Percentiles rank a stretch among this genome's conserved stretches.
These are phyloP conservation scores for Psidium guajava DNA, from an alignment of 345 rosid species.

Conservation along the genomic window DNA sequence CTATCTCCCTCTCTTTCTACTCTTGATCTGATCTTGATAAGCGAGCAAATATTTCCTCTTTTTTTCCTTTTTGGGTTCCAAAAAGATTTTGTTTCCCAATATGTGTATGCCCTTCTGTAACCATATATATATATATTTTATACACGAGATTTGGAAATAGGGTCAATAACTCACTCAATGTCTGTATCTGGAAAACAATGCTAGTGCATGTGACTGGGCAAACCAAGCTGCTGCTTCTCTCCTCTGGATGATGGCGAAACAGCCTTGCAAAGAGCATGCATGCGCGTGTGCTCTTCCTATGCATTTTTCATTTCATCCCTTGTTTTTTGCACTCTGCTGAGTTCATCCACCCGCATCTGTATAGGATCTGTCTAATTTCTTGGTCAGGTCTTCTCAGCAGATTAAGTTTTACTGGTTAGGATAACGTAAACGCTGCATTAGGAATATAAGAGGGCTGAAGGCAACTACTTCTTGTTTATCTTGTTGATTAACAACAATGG, in stretches of 20 bases:
- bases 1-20: constrained; percentile 1
- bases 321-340: not conserved
- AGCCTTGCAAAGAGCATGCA: not conserved
- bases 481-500: not conserved
- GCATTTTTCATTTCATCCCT: not conserved
- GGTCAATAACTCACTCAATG: constrained; percentile 18
- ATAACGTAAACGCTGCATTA: not conserved
- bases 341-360: not conserved
- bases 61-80: not conserved
- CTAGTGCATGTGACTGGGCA: constrained; percentile 7
- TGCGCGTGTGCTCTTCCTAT: not conserved
- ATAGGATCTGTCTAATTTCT: not conserved
- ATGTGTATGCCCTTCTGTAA: not conserved
- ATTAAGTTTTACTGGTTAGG: not conserved
- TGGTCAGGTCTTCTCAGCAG: not conserved
- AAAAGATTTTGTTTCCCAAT: not conserved
- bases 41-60: constrained; percentile 12
- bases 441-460: not conserved
- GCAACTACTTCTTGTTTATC: not conserved
- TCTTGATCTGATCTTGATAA: constrained; percentile 34
- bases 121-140: not conserved
- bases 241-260: not conserved
- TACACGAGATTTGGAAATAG: constrained; percentile 4
- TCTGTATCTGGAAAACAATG: constrained; percentile 14
- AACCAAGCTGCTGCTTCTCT: not conserved